Base-by-base conservation (phyloP, 108 stramenopile genomes). In the Parmales sp. region DNA sequence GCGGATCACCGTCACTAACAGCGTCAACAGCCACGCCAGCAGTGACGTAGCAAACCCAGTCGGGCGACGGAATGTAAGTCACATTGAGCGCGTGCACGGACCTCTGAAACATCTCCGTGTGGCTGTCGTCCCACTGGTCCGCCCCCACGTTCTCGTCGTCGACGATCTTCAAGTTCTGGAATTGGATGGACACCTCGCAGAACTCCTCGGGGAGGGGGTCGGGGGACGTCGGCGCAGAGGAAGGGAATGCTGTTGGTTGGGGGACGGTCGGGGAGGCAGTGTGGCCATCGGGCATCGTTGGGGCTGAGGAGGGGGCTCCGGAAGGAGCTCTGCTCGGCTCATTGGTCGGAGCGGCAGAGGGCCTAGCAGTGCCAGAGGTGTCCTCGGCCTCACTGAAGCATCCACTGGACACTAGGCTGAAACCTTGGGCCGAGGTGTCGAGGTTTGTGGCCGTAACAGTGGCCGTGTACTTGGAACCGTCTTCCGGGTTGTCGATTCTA, bases 391-490 rank as follows among this genome's bases (percentile, higher is more conserved):
- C 20, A 3, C n/a, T 60, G 2, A 78, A 72, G 50, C 78, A 78
- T 1, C 74, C 78, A 16, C 70, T 75, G 8, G 64, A 67, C n/a
- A 72, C 70, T 37, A 77, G 22, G 9, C 50, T 34, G 51, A 68
- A 72, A 6, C 50, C 69, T 50, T 78, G 78, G 31, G 3, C 3
- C 5, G 0, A 1, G 31, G 46, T 37, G 45, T 67, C 43, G 22
- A 78, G 41, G 39, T 78, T 78, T 31, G 51, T 46, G 0, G 71
- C 78, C 16, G 16, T 51, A 38, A 78, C 78, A 11, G 64, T 54
- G 36, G 72, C 66, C 0, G 54, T 67, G 6, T 67, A 74, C 48
- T 65, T 70, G 46, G 72, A 74, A 19, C 64, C 64, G 43, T 72
- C 38, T 9, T 39, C 16, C 36, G 74, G 69, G 19, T 65, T 73